Evolutionary conservation across 257 asterid genomes (phyloP).

Genomic region (Cruciata laevipes): DNA sequence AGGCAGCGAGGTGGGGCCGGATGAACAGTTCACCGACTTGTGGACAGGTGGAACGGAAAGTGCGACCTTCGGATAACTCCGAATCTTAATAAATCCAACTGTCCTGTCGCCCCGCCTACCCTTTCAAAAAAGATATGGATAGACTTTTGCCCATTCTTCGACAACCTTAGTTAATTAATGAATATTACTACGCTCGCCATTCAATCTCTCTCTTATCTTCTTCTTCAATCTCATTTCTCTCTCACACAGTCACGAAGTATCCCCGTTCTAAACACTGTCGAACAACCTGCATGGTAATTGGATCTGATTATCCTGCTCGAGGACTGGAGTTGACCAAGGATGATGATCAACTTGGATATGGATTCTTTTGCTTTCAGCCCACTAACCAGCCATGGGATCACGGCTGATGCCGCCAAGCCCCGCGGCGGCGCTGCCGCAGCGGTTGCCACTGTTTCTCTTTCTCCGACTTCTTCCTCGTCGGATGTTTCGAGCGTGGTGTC

Average conservation of each 20-base stretch:
- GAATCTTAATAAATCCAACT: constrained; percentile 22
- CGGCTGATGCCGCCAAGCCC: constrained; percentile 17
- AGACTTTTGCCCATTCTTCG: constrained; percentile 1
- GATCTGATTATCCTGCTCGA: background rate
- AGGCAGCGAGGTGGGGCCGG: background rate
- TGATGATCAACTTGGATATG: constrained; percentile 18
- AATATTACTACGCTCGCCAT: background rate
- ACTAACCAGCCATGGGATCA: constrained; percentile 35
- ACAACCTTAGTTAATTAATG: background rate
- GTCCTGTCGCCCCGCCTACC: background rate
- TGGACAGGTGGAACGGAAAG: constrained; percentile 3
- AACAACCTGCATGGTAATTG: constrained; percentile 22
- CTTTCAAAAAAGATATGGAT: background rate
- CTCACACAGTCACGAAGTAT: background rate
- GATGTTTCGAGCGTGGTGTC: constrained; percentile 22
- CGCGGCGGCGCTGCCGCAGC: background rate
- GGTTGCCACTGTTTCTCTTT: background rate
- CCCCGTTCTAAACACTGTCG: background rate
- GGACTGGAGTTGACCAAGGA: background rate
- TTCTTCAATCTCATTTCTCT: background rate
- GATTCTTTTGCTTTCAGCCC: constrained; percentile 21
- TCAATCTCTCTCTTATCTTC: background rate
- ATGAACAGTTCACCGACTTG: background rate
- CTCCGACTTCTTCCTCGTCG: constrained; percentile 17
- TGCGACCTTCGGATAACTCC: constrained; percentile 18